phyloP scores from a whole-genome alignment of 108 stramenopile genomes.

The Aurantiochytrium sp. region DNA sequence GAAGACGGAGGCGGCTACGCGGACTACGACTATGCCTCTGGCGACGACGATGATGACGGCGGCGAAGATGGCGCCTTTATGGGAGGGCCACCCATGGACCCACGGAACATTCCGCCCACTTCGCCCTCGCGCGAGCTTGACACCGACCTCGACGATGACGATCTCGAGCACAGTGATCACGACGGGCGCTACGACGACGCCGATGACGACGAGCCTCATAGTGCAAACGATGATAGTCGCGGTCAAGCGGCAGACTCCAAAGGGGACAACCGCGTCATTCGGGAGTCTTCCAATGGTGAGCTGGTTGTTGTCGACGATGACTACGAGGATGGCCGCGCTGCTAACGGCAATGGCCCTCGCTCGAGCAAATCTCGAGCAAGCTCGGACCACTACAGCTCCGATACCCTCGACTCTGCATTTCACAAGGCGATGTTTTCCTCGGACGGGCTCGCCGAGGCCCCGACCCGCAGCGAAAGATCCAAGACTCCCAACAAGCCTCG shows the following conservation, averaged over 20 bases:
- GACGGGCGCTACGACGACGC: background rate
- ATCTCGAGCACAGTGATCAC: background rate
- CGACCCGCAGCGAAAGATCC: background rate
- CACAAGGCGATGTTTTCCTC: background rate
- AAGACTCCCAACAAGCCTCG: background rate
- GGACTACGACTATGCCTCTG: too few species aligned
- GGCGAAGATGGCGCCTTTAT: too few species aligned
- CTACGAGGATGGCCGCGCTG: background rate
- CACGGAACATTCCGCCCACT: background rate
- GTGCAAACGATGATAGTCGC: too few species aligned
- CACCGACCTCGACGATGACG: background rate
- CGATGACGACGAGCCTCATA: background rate
- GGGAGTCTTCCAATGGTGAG: background rate
- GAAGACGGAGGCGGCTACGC: too few species aligned
- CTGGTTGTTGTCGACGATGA: background rate
- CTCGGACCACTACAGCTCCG: background rate
- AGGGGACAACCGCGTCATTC: background rate
- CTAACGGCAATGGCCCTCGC: too few species aligned
- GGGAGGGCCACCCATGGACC: background rate
- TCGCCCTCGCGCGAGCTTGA: background rate
- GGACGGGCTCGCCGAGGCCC: background rate
- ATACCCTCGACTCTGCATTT: background rate
- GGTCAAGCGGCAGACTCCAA: too few species aligned
- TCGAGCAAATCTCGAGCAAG: background rate
- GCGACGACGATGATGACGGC: too few species aligned